Conservation (phyloP, 331 rosid genomes). For the Saraca asoca region DNA sequence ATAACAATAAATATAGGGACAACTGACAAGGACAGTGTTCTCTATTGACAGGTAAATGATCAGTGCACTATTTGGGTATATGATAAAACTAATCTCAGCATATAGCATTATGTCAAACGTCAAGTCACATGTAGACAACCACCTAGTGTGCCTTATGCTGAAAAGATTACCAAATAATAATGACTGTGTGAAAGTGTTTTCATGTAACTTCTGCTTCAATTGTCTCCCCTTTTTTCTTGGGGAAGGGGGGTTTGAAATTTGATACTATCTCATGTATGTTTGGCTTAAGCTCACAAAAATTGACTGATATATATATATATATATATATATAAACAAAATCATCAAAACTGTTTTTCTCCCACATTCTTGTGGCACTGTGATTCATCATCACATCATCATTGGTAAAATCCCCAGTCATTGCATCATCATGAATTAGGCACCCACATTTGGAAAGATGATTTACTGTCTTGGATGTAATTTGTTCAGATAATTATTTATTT, state of each 20-base stretch:
- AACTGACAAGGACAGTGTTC: neutral
- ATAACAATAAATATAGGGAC: slow-evolving; percentile 2
- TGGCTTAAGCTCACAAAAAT: slow-evolving; percentile 10
- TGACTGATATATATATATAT: neutral
- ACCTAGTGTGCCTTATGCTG: neutral
- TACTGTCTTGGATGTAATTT: neutral
- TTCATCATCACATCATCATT: neutral
- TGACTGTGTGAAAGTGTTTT: neutral
- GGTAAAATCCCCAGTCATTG: slow-evolving; percentile 1
- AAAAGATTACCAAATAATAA: neutral
- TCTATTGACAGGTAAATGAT: slow-evolving; percentile 4
- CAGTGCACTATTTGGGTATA: neutral
- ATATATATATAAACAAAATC: no score
- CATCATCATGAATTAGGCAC: neutral
- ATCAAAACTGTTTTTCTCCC: slow-evolving; percentile 11
- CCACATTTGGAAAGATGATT: neutral
- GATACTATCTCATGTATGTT: no score
- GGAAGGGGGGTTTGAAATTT: neutral
- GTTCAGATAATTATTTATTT: slow-evolving; percentile 11
- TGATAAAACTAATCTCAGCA: neutral
- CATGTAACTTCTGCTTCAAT: neutral
- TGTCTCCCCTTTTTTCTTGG: neutral
- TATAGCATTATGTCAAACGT: neutral
- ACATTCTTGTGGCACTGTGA: neutral
- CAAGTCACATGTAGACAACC: neutral